These are phyloP conservation scores for Solanum tarapatanum DNA, from an alignment of 257 asterid genomes.

Conservation along the genomic window DNA sequence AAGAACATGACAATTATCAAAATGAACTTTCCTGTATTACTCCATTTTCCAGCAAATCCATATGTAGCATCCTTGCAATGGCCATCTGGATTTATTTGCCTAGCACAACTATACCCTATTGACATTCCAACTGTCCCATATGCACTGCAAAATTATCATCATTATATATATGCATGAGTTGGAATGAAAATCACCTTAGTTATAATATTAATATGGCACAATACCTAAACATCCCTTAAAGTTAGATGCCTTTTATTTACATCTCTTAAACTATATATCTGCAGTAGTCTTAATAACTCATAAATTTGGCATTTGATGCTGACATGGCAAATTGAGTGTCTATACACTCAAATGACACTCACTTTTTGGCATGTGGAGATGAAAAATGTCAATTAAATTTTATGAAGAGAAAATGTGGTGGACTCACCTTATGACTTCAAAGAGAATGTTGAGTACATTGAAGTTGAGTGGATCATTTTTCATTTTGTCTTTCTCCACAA, in stretches of 20 bases:
- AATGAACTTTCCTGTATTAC: conserved; percentile 26
- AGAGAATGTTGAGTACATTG: conserved; percentile 25
- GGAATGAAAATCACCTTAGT: not conserved
- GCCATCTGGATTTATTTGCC: conserved; percentile 9
- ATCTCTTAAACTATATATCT: too few relatives aligned
- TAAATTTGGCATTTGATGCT: not conserved
- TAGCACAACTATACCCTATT: conserved; percentile 40
- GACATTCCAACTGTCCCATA: conserved; percentile 54
- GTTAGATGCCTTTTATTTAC: not conserved
- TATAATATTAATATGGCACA: not conserved
- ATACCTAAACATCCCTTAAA: not conserved
- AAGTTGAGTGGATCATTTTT: conserved; percentile 48
- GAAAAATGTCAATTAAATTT: not conserved
- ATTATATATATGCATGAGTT: not conserved
- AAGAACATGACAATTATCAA: conserved; percentile 43
- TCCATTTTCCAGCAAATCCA: conserved; percentile 56
- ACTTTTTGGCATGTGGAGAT: not conserved
- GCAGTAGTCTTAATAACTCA: too few relatives aligned
- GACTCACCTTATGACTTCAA: conserved; percentile 42
- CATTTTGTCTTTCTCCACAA: conserved; percentile 30
- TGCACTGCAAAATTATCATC: conserved; percentile 19
- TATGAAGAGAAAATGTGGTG: not conserved
- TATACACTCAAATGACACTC: not conserved
- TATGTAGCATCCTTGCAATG: conserved; percentile 19
- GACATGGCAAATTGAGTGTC: not conserved